Evolutionary conservation across 2,329 filamentous ascomycete genomes (phyloP), one percentile per base, ranked within the genome.

Genomic region (Colletotrichum sp.): DNA sequence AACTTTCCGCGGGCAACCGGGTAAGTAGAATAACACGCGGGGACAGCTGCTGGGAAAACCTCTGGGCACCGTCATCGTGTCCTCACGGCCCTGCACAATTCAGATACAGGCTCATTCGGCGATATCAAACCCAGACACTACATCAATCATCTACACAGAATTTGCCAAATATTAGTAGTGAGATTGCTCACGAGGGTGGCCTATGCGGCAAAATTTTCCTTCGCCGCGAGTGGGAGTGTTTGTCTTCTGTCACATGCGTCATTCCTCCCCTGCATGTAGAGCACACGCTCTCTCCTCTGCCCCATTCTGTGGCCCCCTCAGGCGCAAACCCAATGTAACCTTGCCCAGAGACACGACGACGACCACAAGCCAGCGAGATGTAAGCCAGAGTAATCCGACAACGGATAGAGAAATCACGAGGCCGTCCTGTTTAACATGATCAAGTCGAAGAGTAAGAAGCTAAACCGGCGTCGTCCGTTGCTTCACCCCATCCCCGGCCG

Each of bases 191-290:
- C 43, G 18, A n/a, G 28, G 21, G 60, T 66, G 67, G 59, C 21
- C 72, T 60, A 24, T 52, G 72, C 72, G 34, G 57, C 57, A 36
- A 39, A 70, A 34, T 30, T 52, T 57, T 55, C 9, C 52, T 60
- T 39, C 21, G 14, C 13, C 67, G 26, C 30, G 32, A 32, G 52
- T 69, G 52, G 39, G 10, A 69, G 36, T 36, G 43, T 13, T 21
- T 52, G n/a, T 48, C 21, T 24, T 24, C 69, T 68, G 64, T 73
- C 73, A 73, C 70, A 75, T 75, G 73, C 55, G 70, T 64, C 43
- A 64, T 67, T 55, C 14, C 10, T 48, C 57, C 73, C 70, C 57
- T 72, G 63, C 26, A 34, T 39, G 43, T 24, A 57, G n/a, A 52
- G 43, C 43, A 52, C 63, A 68, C 43, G 61, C 39, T 72, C 26